Evolutionary conservation across 78 protist species (phyloP), one percentile per base, ranked within the genome.

Genomic region (Dictyostelium intermedium): DNA sequence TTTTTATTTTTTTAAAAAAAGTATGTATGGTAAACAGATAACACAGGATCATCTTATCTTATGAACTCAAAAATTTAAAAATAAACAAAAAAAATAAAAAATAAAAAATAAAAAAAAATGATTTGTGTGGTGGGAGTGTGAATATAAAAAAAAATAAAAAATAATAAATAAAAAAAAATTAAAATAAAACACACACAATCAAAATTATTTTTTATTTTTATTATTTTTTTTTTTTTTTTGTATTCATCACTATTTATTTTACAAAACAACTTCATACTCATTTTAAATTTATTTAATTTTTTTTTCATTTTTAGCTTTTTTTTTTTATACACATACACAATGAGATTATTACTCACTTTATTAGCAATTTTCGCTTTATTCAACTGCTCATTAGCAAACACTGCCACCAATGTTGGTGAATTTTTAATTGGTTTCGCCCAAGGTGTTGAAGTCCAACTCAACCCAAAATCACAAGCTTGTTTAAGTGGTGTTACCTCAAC

Each of bases 381-480:
- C 35, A 63, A 34, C 53, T 13, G 32, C 5, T 18, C 86, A 32
- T 39, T n/a, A 20, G 56, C 30, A 10, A 77, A 41, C 34, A 41
- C 47, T 8, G 27, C 27, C 27, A 82, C 70, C 74, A 72, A 82
- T 56, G 39, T 60, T 23, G 86, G 45, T n/a, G 20, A 60, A 13
- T 84, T 66, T 41, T 14, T 84, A 13, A 7, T 80, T 32, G 94
- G 94, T 89, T 78, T 89, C 37, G 85, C 72, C 27, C 82, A 39
- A 18, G 94, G 94, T 80, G 20, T 89, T 70, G 87, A 89, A 69
- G 79, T 78, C 43, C 14, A 80, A 0, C 35, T 87, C 73, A 89
- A 89, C 39, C 70, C 13, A 10, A 89, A 78, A 37, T 39, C 87
- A 25, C 45, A 80, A 14, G 27, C 45, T 13, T 89, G 94, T 69